Evolutionary conservation across 208 protist species (phyloP), one percentile per base, ranked within the genome.

Genomic region (Zelonia costaricensis): DNA sequence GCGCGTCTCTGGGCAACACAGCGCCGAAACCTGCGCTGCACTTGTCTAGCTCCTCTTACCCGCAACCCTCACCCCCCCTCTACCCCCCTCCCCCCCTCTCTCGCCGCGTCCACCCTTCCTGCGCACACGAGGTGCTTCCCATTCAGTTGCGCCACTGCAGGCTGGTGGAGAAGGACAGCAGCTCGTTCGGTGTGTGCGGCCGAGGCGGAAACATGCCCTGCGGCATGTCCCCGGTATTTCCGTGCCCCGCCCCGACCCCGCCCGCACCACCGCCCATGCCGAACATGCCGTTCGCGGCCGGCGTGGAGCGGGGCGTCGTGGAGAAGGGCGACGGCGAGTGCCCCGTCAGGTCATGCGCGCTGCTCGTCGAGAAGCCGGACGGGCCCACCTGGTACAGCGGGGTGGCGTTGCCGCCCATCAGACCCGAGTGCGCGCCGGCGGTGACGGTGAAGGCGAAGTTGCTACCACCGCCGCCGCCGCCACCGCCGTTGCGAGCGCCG

Each of bases 371-470:
- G 20, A 71, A 71, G 40, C 36, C 35, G 28, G 49, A 23, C 10
- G 49, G 33, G 20, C 56, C 48, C 4, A 22, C 59, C n/a, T 47
- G 47, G 20, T 71, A 71, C 1, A 71, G 44, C 28, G 56, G 49
- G 7, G 65, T 58, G 3, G 64, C 57, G 5, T 55, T 28, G 22
- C 47, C 56, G 2, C 33, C 48, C 13, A 53, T 31, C 27, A 71
- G 18, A 7, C 55, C 55, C 16, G 56, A 40, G 33, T 71, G 56
- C 42, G 53, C 40, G 22, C 65, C 65, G 13, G 59, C 67, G 5
- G 68, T 74, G 15, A 74, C 68, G 3, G 68, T 74, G 38, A 74
- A 74, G 36, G 59, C 60, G 35, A 68, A 74, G 36, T 56, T 56
- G 22, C 57, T 52, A 38, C 48, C 48, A 36, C 55, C 22, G 42